A percentile compares a stretch with the other conserved stretches of the same genome.
These are phyloP conservation scores for Sphaerulina musiva DNA, from an alignment of 2,329 filamentous ascomycete genomes.

Conservation along the genomic window DNA sequence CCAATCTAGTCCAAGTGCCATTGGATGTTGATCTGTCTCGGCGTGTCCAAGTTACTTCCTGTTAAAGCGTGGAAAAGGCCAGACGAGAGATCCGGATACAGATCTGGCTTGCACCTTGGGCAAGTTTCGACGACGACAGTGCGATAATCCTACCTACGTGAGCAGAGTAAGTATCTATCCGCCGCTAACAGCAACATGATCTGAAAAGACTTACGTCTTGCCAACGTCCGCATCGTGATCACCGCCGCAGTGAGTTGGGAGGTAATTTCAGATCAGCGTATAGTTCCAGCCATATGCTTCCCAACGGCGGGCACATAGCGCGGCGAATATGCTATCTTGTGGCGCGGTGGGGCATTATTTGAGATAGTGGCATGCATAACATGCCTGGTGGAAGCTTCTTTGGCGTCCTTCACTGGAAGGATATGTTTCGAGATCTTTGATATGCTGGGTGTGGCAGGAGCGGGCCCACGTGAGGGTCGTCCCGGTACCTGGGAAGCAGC, in stretches of 20 bases:
- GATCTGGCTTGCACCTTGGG: conserved; percentile 6
- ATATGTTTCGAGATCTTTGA: not conserved
- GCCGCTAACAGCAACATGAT: no score
- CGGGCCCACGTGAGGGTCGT: not conserved
- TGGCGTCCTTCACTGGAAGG: not conserved
- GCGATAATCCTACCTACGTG: conserved; percentile 5
- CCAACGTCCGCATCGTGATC: no score
- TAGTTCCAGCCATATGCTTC: no score
- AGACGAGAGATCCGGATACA: conserved; percentile 7
- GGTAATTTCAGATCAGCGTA: no score
- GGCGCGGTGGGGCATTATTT: not conserved
- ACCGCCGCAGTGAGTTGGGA: no score
- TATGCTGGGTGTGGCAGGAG: not conserved
- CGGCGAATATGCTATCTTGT: not conserved
- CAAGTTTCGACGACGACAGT: conserved; percentile 10
- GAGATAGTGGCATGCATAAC: not conserved
- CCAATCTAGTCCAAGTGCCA: not conserved
- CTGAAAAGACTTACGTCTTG: no score
- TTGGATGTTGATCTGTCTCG: conserved; percentile 7
- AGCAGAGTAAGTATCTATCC: conserved; percentile 1
- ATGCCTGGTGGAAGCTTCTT: not conserved
- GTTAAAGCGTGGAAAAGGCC: conserved; percentile 11
- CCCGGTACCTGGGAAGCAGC: not conserved
- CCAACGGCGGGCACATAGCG: no score
- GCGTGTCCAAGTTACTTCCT: conserved; percentile 4